A percentile compares a stretch with the other conserved stretches of the same genome.
These are phyloP conservation scores for Xanthoparmelia taractica DNA, from an alignment of 495 filamentous ascomycete species.

Conservation along the genomic window DNA sequence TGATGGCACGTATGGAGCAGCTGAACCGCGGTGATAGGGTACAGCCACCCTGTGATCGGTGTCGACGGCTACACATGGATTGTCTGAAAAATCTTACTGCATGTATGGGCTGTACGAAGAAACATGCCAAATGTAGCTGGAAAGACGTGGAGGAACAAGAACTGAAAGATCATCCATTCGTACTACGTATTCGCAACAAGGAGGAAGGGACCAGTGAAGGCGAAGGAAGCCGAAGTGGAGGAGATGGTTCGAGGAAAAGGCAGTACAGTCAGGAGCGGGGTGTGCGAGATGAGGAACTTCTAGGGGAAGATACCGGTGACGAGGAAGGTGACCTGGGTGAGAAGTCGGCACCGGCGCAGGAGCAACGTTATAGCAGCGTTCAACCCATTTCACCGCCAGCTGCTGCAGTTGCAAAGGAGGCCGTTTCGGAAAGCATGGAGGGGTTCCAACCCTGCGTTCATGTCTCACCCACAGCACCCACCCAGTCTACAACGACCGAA, in stretches of 20 bases:
- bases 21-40: slow-evolving; percentile 63
- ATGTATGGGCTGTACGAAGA: slow-evolving; percentile 79
- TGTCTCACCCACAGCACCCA: not conserved
- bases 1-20: slow-evolving; percentile 68
- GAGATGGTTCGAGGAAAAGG: slow-evolving; percentile 4
- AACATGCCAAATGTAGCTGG: slow-evolving; percentile 82
- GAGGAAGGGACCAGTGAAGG: slow-evolving; percentile 18
- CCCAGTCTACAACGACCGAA: not conserved
- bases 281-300: slow-evolving; percentile 26
- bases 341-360: not conserved
- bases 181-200: slow-evolving; percentile 13
- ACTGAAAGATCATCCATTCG: slow-evolving; percentile 35
- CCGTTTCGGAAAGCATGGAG: slow-evolving; percentile 1
- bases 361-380: not conserved
- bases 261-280: slow-evolving; percentile 15
- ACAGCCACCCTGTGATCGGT: slow-evolving; percentile 73
- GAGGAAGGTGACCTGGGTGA: slow-evolving; percentile 25
- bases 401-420: slow-evolving; percentile 3
- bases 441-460: not conserved
- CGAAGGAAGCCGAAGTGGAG: slow-evolving; percentile 12
- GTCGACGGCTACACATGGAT: slow-evolving; percentile 68
- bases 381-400: slow-evolving; percentile 1
- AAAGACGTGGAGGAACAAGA: slow-evolving; percentile 67
- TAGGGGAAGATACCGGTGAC: slow-evolving; percentile 23
- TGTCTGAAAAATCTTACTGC: slow-evolving; percentile 80